Evolutionary conservation across 495 filamentous ascomycete species (phyloP).

Genomic region (Neurospora terricola): DNA sequence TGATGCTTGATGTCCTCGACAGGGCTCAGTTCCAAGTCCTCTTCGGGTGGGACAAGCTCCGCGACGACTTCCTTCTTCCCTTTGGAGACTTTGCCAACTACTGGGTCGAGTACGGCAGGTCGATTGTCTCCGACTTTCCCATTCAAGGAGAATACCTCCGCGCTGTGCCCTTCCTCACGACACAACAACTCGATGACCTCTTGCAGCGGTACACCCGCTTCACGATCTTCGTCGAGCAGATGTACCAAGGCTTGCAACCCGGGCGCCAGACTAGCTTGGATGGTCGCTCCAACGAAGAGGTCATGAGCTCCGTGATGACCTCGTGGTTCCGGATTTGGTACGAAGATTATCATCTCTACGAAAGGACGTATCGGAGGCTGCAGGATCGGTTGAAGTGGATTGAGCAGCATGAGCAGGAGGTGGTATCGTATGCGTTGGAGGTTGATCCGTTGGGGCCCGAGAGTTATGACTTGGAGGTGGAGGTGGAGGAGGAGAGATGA

Average conservation of each 20-base stretch:
- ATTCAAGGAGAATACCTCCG: neutral
- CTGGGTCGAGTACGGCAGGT: neutral
- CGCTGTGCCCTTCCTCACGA: neutral
- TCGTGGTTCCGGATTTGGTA: neutral
- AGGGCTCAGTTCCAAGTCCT: neutral
- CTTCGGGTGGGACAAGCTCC: neutral
- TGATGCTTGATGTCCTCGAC: neutral
- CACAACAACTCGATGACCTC: neutral
- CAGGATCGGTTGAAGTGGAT: neutral
- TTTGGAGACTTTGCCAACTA: neutral
- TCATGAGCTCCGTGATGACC: neutral
- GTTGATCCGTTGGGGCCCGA: neutral
- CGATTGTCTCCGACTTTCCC: neutral
- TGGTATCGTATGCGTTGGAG: neutral
- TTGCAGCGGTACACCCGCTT: neutral
- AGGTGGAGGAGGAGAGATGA: neutral
- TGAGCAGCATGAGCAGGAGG: neutral
- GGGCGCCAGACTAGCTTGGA: neutral
- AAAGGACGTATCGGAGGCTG: neutral
- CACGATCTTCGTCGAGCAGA: neutral
- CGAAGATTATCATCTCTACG: neutral
- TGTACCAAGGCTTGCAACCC: neutral
- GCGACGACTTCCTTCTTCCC: neutral
- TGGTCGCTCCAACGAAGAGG: neutral
- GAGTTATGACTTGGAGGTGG: neutral